Evolutionary conservation across 345 rosid species (phyloP), one percentile per base, ranked within the genome.

Genomic region (Geranium brycei): DNA sequence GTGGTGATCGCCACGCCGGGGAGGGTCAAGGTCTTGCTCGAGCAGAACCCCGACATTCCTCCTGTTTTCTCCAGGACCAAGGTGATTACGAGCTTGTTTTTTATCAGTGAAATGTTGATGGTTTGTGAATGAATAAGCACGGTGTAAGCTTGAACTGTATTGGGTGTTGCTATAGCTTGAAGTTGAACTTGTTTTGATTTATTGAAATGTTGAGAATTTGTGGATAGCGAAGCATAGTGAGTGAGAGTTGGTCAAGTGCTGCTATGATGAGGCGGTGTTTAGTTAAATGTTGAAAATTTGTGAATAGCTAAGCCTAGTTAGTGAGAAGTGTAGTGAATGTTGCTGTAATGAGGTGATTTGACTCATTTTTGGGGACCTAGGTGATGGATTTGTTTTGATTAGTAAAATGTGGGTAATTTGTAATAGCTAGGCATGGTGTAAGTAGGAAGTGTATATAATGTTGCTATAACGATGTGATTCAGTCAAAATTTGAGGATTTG

Each of bases 1-100:
- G 75, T 93, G 0, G 95, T 86, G 4, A 87, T 93, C 17, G 89
- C 97, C 5, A 90, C 99, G 1, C 99, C 96, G 0, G 99, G 99
- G 1, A 80, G 99, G 67, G 57, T 93, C n/a, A 93, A 81, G 82
- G 96, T 82, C 59, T 73, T 93, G 81, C 69, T 90, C 58, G 83
- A 90, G 61, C 80, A 85, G 65, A 87, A 83, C 82, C 84, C 97
- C 17, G 99, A 86, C 71, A 75, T 93, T 63, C 82, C 85, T 68
- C 78, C 86, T 1, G 80, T 93, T 57, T 90, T 93, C 75, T 82
- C 88, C 62, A 81, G 76, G 70, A 84, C 97, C 16, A 90, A 83
- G 96, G 99, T 62, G 53, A 35, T 62, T 62, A 2, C 2, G 41
- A 35, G 23, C 17, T 62, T 17, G 19, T 35, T 47, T 47, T 11